Base-by-base conservation (phyloP, 352 stramenopile species). In the Pythium rhizo-oryzae region DNA sequence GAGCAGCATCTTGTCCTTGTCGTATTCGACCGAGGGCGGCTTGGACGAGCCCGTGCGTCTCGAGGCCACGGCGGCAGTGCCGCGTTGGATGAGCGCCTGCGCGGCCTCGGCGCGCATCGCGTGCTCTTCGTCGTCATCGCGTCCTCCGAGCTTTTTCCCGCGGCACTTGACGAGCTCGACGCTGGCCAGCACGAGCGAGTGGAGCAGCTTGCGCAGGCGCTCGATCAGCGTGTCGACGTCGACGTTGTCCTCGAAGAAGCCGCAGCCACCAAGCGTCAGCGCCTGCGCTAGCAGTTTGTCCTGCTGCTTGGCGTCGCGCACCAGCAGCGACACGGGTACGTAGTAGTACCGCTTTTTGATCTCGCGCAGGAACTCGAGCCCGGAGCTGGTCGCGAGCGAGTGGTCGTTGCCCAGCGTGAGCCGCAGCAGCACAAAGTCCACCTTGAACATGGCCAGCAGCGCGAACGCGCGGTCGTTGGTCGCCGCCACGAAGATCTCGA, bases 401-500 rank as follows among this genome's bases (percentile, higher is more conserved):
- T 88, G 81, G 53, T 91, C 80, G 56, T 92, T 77, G 35, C 82
- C 81, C 15, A 88, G 73, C 15, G 77, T 72, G 21, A 85, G 65
- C 28, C 76, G 76, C 9, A 90, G 65, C 21, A 93, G 44, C 37
- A 90, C 63, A 28, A 93, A 81, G 56, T 91, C 82, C 5, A 89
- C 72, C 18, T 81, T 76, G 67, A 93, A 90, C 74, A 93, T 87
- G 4, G 47, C 62, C 21, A 93, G 62, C 33, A 93, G 62, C 16
- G 78, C 70, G 21, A 91, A 79, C 0, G 82, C 84, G 18, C 82
- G 81, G 43, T 91, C 80, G 43, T 89, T 91, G 30, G 74, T 86
- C 8, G 80, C 72, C 0, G 82, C 80, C 8, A 93, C 81, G 44
- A 93, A 75, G 23, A 90, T 80, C 56, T 93, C 82, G 56, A 91